Evolutionary conservation across 176 grass and related monocot species (phyloP).

Genomic region (Bolboschoenus planiculmis): DNA sequence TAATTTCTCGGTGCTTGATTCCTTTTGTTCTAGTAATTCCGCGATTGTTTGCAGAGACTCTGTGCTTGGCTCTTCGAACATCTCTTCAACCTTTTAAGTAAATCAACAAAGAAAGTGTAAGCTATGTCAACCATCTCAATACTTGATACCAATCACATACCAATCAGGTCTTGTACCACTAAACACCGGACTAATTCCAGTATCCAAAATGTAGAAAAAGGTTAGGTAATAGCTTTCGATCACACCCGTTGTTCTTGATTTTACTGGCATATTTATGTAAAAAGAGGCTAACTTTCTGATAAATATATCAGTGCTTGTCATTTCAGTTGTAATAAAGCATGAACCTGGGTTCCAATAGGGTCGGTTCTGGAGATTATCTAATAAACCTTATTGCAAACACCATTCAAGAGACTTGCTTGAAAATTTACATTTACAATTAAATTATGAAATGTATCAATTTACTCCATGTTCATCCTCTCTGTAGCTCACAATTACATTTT

Average conservation of each 20-base stretch:
- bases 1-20: neutral
- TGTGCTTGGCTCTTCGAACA: slow-evolving; percentile 4
- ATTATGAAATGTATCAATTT: neutral
- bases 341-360: neutral
- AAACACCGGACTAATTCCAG: neutral
- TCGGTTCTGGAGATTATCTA: neutral
- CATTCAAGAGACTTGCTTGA: neutral
- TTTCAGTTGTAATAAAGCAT: neutral
- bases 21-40: slow-evolving; percentile 14
- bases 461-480: neutral
- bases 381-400: neutral
- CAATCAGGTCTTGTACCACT: neutral
- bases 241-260: neutral
- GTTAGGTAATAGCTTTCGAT: neutral
- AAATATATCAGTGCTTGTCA: neutral
- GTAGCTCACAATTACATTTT: neutral
- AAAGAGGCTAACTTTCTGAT: neutral
- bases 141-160: neutral
- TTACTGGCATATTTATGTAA: neutral
- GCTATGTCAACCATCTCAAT: neutral
- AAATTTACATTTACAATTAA: neutral
- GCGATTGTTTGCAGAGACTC: slow-evolving; percentile 15
- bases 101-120: neutral
- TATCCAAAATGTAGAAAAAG: neutral
- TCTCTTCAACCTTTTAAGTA: slow-evolving; percentile 13